Evolutionary conservation across 768 basidiomycete genomes (phyloP).

Genomic region (Lentinula sp.): DNA sequence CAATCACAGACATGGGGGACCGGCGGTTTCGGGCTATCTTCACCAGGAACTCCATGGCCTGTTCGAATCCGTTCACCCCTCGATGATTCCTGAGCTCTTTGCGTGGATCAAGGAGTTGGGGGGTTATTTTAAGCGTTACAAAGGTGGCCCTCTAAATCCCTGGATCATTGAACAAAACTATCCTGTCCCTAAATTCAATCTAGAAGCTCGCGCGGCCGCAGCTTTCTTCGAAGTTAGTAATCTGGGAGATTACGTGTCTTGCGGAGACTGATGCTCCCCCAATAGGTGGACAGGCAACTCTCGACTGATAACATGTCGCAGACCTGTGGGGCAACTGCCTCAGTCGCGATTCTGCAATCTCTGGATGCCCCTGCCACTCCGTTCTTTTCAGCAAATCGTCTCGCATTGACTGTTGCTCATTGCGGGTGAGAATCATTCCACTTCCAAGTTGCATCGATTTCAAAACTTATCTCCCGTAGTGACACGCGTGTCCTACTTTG

Average conservation of each 20-base stretch:
- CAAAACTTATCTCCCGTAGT: conserved; percentile 30
- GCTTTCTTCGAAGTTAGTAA: conserved; percentile 78
- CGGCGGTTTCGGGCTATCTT: conserved; percentile 82
- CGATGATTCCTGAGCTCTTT: conserved; percentile 68
- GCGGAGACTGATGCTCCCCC: conserved; percentile 7
- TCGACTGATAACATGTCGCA: conserved; percentile 65
- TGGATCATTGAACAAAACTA: conserved; percentile 44
- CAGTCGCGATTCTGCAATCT: conserved; percentile 86
- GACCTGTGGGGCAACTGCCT: conserved; percentile 85
- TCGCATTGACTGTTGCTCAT: conserved; percentile 87
- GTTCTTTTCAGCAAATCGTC: conserved; percentile 72
- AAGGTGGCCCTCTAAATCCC: conserved; percentile 69
- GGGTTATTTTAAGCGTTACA: conserved; percentile 89
- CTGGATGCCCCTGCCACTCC: conserved; percentile 75
- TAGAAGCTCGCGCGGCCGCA: conserved; percentile 81
- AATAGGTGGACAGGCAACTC: conserved; percentile 72
- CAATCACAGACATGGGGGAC: conserved; percentile 80
- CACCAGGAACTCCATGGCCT: conserved; percentile 81
- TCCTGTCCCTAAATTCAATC: conserved; percentile 41
- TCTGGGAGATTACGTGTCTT: not conserved
- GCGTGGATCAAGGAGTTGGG: conserved; percentile 74
- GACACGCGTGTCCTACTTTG: conserved; percentile 89
- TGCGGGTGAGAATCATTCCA: conserved; percentile 59
- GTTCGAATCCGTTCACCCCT: conserved; percentile 73
- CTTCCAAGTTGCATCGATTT: not conserved